Conservation (phyloP, 2,329 filamentous ascomycete genomes). For the Aureobasidium sp. region DNA sequence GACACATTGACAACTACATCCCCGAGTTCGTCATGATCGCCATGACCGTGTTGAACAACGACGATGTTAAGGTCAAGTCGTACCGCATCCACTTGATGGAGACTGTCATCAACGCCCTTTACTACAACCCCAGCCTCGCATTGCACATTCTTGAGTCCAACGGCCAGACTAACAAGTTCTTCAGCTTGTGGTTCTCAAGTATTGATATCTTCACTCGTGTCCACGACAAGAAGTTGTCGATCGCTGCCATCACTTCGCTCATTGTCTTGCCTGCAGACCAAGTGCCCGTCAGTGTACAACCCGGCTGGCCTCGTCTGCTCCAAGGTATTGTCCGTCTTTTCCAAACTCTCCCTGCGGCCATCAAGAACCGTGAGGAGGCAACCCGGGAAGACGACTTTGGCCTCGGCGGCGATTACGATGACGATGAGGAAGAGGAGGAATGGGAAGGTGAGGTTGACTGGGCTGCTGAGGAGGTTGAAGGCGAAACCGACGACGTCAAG, state of each 20-base stretch:
- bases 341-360: conserved; percentile 76
- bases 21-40: conserved; percentile 82
- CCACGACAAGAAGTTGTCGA: conserved; percentile 97
- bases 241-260: conserved; percentile 82
- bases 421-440: conserved; percentile 65
- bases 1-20: conserved; percentile 79
- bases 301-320: conserved; percentile 87
- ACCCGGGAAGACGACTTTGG: conserved; percentile 75
- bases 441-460: conserved; percentile 71
- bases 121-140: conserved; percentile 85
- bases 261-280: conserved; percentile 71
- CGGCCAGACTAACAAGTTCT: conserved; percentile 97
- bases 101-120: conserved; percentile 96
- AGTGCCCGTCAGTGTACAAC: conserved; percentile 81
- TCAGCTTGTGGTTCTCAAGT: conserved; percentile 94
- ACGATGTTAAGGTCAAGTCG: conserved; percentile 80
- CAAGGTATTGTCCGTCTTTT: conserved; percentile 86
- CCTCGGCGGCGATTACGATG: conserved; percentile 63
- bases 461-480: conserved; percentile 52
- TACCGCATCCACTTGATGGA: conserved; percentile 97
- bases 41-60: conserved; percentile 68
- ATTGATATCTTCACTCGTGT: conserved; percentile 90
- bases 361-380: conserved; percentile 88
- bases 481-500: conserved; percentile 58
- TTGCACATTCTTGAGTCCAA: conserved; percentile 83